Base-by-base conservation (phyloP, 1,284 basidiomycete species). In the Puccinia horiana region DNA sequence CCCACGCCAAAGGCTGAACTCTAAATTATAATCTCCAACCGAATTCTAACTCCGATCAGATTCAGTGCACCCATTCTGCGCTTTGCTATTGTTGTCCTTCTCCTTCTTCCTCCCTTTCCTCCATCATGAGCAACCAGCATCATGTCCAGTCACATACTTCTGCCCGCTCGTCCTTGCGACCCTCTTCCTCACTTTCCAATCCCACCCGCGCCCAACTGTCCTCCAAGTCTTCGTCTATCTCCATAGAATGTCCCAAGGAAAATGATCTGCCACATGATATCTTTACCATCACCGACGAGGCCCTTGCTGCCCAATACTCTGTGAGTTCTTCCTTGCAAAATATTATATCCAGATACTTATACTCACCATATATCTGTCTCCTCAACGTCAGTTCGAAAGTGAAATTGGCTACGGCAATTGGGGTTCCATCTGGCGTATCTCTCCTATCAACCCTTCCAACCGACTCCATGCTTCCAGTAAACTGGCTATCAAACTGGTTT, bases 401-500 rank as follows among this genome's bases (percentile, higher is more conserved):
- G 67, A 80, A 23, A 80, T 80, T 56, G 78, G 78, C 1, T 58
- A 58, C 42, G 74, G 74, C 0, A 76, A 76, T 40, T 76, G 74
- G 74, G 74, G 74, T n/a, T 76, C 74, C 42, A 76, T 76, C 32
- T 76, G 74, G 74, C 49, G 56, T 42, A 42, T 76, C 14, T 40
- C 74, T 40, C 37, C 74, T 32, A 56, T 72, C 44, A 67, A 78
- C 42, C 42, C 49, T 8, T 69, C 65, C 4, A 69, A 44, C 26
- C 65, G 65, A 37, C 65, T 69, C 23, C 65, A 69, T 69, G 37
- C 42, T n/a, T 56, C 47, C 2, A 72, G 40, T 23, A 54, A 54
- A 85, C 90, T 96, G 37, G 94, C 95, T 0, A 91, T 95, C 85
- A 97, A 97, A 88, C 90, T 97, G 58, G 95, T 97, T 0, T 93